Base-by-base conservation (phyloP, 371 early-diverging fungal species). In the Rozella allomycis region DNA sequence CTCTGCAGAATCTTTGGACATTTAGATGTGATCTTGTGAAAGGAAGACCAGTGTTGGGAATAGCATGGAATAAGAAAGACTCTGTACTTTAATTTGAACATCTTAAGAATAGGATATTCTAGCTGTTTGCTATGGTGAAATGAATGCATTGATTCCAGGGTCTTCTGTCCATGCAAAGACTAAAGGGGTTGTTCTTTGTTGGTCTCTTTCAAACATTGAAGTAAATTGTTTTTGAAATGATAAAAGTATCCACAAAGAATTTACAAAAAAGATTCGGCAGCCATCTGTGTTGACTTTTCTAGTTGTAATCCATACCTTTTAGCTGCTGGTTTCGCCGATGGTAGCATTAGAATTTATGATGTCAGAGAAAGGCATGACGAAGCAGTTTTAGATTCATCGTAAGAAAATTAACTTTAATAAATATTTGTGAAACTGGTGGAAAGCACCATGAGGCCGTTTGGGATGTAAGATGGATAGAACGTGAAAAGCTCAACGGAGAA, bases 391-490 rank as follows among this genome's bases (percentile, higher is more conserved):
- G 55, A 52, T 26, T 43, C 44, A 27, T 41, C 29, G 51, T 53
- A 32, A 20, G 10, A 14, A 26, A 19, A 18, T 34, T 17, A 14
- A 18, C n/a, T 19, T 11, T 5, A 8, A 26, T 7, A 26, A 23
- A 17, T 9, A 18, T 2, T 31, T 46, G 55, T 31, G 47, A 52
- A 26, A 41, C 42, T 21, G 30, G 39, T 16, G 56, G 56, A 11
- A 60, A 60, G 30, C 65, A 64, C 33, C 52, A 55, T 30, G 65
- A 64, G 34, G 51, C 65, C 4, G 54, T 64, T 1, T 64, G 65
- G 65, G 61, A 60, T 42, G 44, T 64, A 12, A 43, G 49, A 25
- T 64, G 65, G 65, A 51, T 60, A 11, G 59, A 56, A 35, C 30
- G 49, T 10, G 56, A 58, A 42, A 43, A 48, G 5, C 13, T 20